phyloP scores from a whole-genome alignment of 179 eudicot species.

The Spinacia oleracea region DNA sequence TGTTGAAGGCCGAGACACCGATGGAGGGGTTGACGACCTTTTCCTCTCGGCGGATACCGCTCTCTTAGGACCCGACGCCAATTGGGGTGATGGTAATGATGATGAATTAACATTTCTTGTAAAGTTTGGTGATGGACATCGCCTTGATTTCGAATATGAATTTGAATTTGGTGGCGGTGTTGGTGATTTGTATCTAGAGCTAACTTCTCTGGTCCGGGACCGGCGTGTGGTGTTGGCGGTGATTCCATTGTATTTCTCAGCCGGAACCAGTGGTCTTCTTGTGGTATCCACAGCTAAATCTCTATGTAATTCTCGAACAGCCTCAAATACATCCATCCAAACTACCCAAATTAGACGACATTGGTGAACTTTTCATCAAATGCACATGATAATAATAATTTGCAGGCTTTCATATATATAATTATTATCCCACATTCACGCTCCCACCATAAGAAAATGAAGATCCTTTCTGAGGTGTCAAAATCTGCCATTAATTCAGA shows the following conservation, averaged over 20 bases:
- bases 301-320: conserved; percentile 44
- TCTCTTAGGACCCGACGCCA: conserved; percentile 56
- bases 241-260: conserved; percentile 65
- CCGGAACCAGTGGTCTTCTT: conserved; percentile 52
- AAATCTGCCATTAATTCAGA: conserved; percentile 59
- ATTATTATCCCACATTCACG: conserved; percentile 18
- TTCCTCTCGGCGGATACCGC: conserved; percentile 85
- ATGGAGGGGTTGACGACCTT: conserved; percentile 71
- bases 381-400: conserved; percentile 12
- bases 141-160: conserved; percentile 45
- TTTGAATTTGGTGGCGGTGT: conserved; percentile 33
- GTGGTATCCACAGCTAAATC: conserved; percentile 52
- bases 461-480: conserved; percentile 16
- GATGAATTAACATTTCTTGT: conserved; percentile 45
- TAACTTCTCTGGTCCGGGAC: conserved; percentile 62
- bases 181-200: conserved; percentile 80
- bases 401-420: conserved; percentile 35
- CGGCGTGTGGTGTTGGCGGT: conserved; percentile 36
- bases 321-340: conserved; percentile 81
- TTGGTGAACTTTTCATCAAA: conserved; percentile 37
- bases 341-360: conserved; percentile 51
- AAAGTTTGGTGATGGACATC: conserved; percentile 65
- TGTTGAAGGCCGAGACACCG: conserved; percentile 61
- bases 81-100: conserved; percentile 34
- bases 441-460: conserved; percentile 6